Conservation (phyloP, 2,329 filamentous ascomycete species). For the Golovinomyces cichoracearum region DNA sequence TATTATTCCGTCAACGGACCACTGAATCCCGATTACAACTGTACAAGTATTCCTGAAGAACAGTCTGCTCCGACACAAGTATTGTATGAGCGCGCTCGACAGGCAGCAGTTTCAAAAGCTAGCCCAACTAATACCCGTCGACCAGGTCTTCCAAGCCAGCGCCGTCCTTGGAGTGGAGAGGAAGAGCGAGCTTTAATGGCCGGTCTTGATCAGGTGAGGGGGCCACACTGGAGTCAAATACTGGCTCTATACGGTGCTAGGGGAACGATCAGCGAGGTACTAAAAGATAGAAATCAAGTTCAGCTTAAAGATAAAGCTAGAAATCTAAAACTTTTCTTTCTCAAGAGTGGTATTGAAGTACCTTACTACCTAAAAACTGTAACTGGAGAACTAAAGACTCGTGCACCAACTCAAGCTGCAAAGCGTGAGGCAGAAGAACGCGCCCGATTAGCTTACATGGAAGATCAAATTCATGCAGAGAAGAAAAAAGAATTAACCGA, state of each 20-base stretch:
- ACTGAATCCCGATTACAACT: not conserved
- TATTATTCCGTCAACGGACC: not conserved
- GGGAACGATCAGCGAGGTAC: conserved; percentile 53
- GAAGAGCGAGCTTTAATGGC: conserved; percentile 79
- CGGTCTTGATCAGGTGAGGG: conserved; percentile 66
- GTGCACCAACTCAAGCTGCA: conserved; percentile 49
- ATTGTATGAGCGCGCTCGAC: conserved; percentile 29
- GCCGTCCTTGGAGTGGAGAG: conserved; percentile 65
- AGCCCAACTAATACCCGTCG: conserved; percentile 24
- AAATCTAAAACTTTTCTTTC: conserved; percentile 71
- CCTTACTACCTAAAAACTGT: conserved; percentile 69
- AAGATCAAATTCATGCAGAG: not conserved
- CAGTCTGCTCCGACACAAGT: conserved; percentile 22
- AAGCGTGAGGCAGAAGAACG: conserved; percentile 41
- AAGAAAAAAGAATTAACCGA: not conserved
- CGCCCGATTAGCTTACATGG: conserved; percentile 17
- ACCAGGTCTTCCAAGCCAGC: conserved; percentile 26
- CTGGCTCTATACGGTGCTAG: conserved; percentile 57
- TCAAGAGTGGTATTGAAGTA: conserved; percentile 78
- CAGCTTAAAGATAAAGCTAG: conserved; percentile 80
- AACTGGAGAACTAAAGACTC: conserved; percentile 68
- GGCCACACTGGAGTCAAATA: conserved; percentile 83
- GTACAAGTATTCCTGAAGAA: not conserved
- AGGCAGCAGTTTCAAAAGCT: conserved; percentile 28
- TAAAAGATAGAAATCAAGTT: conserved; percentile 74